Evolutionary conservation across 2,329 filamentous ascomycete species (phyloP), one percentile per base, ranked within the genome.

Genomic region (Pyricularia grisea): DNA sequence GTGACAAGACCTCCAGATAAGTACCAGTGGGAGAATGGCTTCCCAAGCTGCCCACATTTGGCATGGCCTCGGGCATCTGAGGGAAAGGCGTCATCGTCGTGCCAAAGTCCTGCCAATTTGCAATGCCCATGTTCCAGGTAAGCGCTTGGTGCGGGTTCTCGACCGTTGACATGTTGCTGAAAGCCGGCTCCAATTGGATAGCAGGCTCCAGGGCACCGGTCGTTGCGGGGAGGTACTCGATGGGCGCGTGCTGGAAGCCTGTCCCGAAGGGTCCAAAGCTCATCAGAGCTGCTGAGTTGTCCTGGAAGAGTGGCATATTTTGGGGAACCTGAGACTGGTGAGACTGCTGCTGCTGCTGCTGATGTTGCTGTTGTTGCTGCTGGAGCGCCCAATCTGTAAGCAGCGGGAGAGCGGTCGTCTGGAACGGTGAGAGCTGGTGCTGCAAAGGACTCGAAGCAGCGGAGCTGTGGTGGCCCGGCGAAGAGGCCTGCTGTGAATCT

Each of bases 1-100:
- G 82, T 7, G 94, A 97, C 67, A 94, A 82, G 42, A 97, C 92
- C 79, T 97, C 94, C 65, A 97, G 82, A 78, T 92, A 94, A 33
- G 90, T 92, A 74, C 91, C 90, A 1, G 90, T 92, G 0, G 92
- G 92, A 55, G 92, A 94, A 75, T 87, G 89, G 76, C 81, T 87
- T 69, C 81, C 84, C 70, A 85, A 73, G 73, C 82, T 84, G 69
- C 75, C 75, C 65, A 82, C 78, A 20, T 80, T 78, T 5, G 79
- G 76, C 9, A 84, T 76, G 9, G 78, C 79, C 75, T 86, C 80
- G 1, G 77, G 68, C 10, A 78, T 78, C 14, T 63, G 60, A 17
- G 1, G 60, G 31, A 75, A 77, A 67, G 78, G 79, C 64, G 78
- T 78, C 71, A 86, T 81, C 64, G 90, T 88, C 70, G 87, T 84